A percentile compares a stretch with the other conserved stretches of the same genome.
Conservation (phyloP, 2,329 filamentous ascomycete genomes). For the Phyllosticta citrichinensis region DNA sequence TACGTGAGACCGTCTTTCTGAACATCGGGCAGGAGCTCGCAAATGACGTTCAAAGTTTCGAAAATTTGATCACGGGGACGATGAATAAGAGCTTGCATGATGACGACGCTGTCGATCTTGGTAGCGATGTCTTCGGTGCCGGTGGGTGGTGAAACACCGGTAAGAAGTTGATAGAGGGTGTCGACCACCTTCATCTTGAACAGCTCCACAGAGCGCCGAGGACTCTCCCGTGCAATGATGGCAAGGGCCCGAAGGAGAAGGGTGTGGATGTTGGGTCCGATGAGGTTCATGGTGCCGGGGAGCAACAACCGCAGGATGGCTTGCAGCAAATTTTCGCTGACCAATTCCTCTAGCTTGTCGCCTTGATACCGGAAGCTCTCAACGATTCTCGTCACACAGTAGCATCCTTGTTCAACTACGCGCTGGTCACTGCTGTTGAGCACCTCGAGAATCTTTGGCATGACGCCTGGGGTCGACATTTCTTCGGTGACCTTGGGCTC, state of each 20-base stretch:
- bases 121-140: conserved; percentile 67
- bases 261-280: conserved; percentile 88
- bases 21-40: conserved; percentile 76
- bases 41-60: conserved; percentile 94
- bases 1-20: conserved; percentile 47
- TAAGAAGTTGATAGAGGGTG: conserved; percentile 93
- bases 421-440: conserved; percentile 87
- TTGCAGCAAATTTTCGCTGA: conserved; percentile 76
- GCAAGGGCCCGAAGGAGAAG: conserved; percentile 88
- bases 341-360: conserved; percentile 80
- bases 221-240: conserved; percentile 82
- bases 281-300: conserved; percentile 90
- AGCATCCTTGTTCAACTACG: conserved; percentile 90
- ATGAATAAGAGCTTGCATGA: conserved; percentile 97
- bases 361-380: conserved; percentile 92
- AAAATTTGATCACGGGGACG: conserved; percentile 91
- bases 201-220: conserved; percentile 74
- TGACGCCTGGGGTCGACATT: conserved; percentile 54
- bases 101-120: conserved; percentile 90
- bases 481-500: neutral
- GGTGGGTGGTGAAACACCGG: conserved; percentile 81
- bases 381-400: conserved; percentile 90
- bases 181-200: conserved; percentile 96
- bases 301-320: conserved; percentile 79
- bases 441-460: conserved; percentile 89